Evolutionary conservation across 2,329 filamentous ascomycete genomes (phyloP).

Genomic region (Gnomoniopsis smithogilvyi): DNA sequence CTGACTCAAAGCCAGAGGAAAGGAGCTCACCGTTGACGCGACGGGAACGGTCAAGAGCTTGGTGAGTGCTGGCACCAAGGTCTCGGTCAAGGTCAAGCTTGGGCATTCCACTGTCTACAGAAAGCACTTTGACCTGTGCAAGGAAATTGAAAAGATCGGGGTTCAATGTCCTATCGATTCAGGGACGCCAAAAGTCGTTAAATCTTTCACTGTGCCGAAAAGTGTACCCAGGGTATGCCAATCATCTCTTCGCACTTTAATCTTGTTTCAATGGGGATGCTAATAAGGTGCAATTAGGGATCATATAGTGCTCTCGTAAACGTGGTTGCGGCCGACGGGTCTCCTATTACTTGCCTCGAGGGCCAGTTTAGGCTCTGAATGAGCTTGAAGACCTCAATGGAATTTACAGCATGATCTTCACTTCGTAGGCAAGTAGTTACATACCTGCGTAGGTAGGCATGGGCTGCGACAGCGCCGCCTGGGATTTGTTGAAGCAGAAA

Average conservation of each 20-base stretch:
- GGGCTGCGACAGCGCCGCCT: no score
- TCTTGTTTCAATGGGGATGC: not conserved
- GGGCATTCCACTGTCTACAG: not conserved
- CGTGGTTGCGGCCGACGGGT: not conserved
- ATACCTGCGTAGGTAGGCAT: no score
- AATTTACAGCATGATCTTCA: not conserved
- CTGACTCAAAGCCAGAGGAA: not conserved
- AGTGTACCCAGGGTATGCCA: not conserved
- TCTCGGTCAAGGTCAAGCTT: not conserved
- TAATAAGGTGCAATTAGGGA: not conserved
- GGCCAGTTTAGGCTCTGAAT: not conserved
- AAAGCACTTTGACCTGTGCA: not conserved
- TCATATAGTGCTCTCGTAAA: no score
- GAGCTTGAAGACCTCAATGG: not conserved
- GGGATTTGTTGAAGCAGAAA: no score
- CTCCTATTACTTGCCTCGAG: not conserved
- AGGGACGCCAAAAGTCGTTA: not conserved
- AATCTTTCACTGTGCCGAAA: not conserved
- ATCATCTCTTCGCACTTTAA: not conserved
- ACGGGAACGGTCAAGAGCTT: not conserved
- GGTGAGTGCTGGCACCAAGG: not conserved
- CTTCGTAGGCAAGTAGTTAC: no score
- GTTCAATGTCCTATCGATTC: not conserved
- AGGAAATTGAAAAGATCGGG: not conserved
- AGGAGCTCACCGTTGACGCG: not conserved